Conservation (phyloP, 345 rosid species). For the Sonneratia caseolaris region DNA sequence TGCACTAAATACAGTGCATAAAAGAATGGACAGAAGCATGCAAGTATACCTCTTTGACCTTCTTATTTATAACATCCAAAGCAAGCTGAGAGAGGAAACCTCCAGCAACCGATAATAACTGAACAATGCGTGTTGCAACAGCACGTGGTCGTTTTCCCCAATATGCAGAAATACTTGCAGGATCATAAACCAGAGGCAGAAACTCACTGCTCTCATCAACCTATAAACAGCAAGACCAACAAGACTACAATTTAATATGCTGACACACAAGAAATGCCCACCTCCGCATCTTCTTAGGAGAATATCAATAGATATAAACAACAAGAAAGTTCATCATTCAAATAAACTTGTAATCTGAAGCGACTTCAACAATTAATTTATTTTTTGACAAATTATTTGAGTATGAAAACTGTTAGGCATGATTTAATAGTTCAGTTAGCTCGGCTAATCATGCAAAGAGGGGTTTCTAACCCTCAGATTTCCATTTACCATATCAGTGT, state of each 20-base stretch:
- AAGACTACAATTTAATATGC: slow-evolving; percentile 2
- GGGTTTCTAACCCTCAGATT: neutral
- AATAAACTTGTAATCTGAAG: neutral
- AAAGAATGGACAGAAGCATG: neutral
- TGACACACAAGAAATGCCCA: neutral
- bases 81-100: slow-evolving; percentile 82
- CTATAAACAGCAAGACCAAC: slow-evolving; percentile 21
- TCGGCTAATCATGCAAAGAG: neutral
- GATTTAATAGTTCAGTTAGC: neutral
- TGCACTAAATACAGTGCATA: neutral
- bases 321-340: neutral
- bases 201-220: slow-evolving; percentile 88
- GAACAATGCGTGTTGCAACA: slow-evolving; percentile 73
- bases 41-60: slow-evolving; percentile 60
- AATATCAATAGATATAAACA: neutral
- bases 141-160: slow-evolving; percentile 99
- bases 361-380: neutral
- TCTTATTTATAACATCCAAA: slow-evolving; percentile 66
- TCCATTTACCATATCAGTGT: neutral
- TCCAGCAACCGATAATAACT: slow-evolving; percentile 82
- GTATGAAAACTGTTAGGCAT: neutral
- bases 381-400: neutral
- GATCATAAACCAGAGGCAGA: slow-evolving; percentile 84
- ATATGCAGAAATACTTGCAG: slow-evolving; percentile 69
- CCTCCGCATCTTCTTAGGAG: neutral